Conservation (phyloP, 164 flowering plant genomes). For the Amborella trichopoda region DNA sequence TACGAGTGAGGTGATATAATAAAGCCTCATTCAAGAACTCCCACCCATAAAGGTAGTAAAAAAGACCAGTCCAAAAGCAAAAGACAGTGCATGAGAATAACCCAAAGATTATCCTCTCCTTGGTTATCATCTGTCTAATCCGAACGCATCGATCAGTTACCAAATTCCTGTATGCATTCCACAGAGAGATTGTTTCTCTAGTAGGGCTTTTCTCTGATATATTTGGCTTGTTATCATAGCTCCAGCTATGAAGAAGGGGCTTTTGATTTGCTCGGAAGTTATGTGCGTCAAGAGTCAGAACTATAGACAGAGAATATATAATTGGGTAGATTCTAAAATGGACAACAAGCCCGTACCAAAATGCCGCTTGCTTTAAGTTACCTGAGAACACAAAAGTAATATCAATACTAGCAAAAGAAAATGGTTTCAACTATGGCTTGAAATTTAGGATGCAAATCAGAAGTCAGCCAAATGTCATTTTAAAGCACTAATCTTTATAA, state of each 20-base stretch:
- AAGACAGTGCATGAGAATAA: conserved; percentile 57
- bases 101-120: conserved; percentile 48
- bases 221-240: conserved; percentile 9
- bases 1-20: conserved; percentile 84
- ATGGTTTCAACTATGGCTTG: no score
- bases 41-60: conserved; percentile 65
- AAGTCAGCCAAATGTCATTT: no score
- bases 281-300: conserved; percentile 53
- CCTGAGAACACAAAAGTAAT: conserved; percentile 30
- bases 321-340: conserved; percentile 92
- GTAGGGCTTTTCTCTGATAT: conserved; percentile 10
- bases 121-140: conserved; percentile 31
- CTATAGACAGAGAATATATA: conserved; percentile 75
- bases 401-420: conserved; percentile 1
- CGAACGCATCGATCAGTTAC: conserved; percentile 10
- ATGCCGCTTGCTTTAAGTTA: conserved; percentile 54
- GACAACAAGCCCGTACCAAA: conserved; percentile 93
- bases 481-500: no score
- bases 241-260: conserved; percentile 42
- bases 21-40: conserved; percentile 85
- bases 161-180: neutral
- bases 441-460: no score
- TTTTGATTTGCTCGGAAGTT: conserved; percentile 28
- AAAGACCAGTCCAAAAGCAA: conserved; percentile 52
- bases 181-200: neutral